Evolutionary conservation across 2,329 filamentous ascomycete species (phyloP), one percentile per base, ranked within the genome.

Genomic region (Alternaria longipes): DNA sequence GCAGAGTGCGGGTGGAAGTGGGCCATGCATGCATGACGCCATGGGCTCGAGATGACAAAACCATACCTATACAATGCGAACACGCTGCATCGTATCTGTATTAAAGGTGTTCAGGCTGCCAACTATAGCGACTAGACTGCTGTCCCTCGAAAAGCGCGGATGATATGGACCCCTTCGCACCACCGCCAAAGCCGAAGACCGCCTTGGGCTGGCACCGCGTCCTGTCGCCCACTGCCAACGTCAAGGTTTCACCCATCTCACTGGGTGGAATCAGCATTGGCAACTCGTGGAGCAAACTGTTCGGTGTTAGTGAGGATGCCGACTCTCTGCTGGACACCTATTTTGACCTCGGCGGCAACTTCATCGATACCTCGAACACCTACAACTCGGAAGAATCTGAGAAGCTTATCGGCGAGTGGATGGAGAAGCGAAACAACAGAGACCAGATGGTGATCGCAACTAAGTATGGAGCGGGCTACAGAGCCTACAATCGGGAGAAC

Each of bases 251-350:
- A 7, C 14, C 12, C 32, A 36, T 36, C 12, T 5, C 32, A 16
- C 14, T 36, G 0, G 32, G 88, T 8, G 81, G 81, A 49, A 90
- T 90, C 85, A 87, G 85, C 75, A 86, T 86, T 89, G 90, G 50
- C 81, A 83, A 62, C 44, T 90, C 90, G 82, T 87, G 74, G 86
- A 91, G 72, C 80, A 85, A 56, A 83, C 84, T 18, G 16, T 90
- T 69, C 4, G 64, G 66, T 46, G 90, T 90, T 76, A 83, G 87
- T 73, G 81, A 86, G 52, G 84, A 84, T 1, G 83, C 86, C 1
- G 88, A 90, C 67, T 80, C 82, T 24, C 86, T 92, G n/a, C 83
- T 92, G 8, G 89, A 92, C 70, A 86, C 84, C 70, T 92, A 86
- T 77, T 87, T 85, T 60, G 83, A 85, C 4, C 83, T 87, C 0